These are phyloP conservation scores for Termitomyces eurrhizus DNA, from an alignment of 768 basidiomycete genomes.

Conservation along the genomic window DNA sequence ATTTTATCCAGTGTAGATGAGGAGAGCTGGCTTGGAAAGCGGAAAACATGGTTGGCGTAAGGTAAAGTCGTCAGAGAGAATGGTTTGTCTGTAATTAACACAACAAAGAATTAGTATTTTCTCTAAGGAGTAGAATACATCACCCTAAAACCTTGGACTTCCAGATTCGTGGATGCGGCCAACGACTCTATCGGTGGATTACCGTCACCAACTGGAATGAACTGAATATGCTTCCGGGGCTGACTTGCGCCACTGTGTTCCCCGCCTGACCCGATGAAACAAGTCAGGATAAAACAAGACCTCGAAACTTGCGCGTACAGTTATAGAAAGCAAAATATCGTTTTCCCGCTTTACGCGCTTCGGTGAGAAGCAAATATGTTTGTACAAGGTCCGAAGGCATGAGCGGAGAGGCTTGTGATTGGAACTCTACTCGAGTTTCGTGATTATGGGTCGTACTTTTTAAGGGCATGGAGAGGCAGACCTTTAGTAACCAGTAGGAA, in stretches of 20 bases:
- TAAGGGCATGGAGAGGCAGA: constrained; percentile 23
- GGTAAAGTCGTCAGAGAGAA: constrained; percentile 65
- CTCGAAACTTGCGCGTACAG: constrained; percentile 40
- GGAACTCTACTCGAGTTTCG: constrained; percentile 49
- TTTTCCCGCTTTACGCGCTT: constrained; percentile 57
- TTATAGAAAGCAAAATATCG: constrained; percentile 87
- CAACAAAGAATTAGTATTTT: neutral
- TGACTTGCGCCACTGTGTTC: constrained; percentile 84
- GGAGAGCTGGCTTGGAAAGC: constrained; percentile 45
- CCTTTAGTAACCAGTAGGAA: constrained; percentile 88
- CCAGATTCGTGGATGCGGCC: constrained; percentile 52
- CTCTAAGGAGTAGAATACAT: neutral
- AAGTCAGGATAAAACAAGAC: neutral
- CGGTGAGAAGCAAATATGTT: constrained; percentile 67
- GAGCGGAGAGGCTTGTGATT: constrained; percentile 76
- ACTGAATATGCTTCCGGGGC: constrained; percentile 88
- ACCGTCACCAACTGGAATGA: constrained; percentile 60
- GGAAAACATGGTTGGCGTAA: constrained; percentile 78
- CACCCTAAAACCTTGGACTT: constrained; percentile 47
- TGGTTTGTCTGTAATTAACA: constrained; percentile 55
- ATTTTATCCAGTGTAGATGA: constrained; percentile 40
- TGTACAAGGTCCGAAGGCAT: constrained; percentile 76
- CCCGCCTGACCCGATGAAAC: constrained; percentile 46
- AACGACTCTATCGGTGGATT: constrained; percentile 79
- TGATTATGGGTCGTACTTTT: neutral